A percentile compares a stretch with the other conserved stretches of the same genome.
These are phyloP conservation scores for Scenedesmus sp. DNA, from an alignment of 163 green algal species.

Conservation along the genomic window DNA sequence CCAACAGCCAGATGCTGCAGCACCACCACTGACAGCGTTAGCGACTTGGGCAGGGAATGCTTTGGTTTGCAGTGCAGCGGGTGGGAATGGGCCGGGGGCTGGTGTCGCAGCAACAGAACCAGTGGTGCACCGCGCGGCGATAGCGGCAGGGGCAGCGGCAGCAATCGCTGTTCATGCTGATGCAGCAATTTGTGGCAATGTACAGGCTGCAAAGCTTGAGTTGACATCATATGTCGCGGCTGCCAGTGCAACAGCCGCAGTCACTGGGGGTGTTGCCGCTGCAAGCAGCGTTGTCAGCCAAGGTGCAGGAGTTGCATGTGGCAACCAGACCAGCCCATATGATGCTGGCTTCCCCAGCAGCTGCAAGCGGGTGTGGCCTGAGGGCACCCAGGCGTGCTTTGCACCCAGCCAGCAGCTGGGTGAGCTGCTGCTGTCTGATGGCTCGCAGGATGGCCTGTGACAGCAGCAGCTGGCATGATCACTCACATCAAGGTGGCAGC, in stretches of 20 bases:
- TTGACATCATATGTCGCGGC: background rate
- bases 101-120: background rate
- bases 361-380: background rate
- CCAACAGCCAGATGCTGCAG: background rate
- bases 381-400: background rate
- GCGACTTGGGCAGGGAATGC: background rate
- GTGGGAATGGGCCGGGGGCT: background rate
- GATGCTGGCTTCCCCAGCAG: background rate
- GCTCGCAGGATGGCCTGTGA: background rate
- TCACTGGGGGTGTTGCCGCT: background rate
- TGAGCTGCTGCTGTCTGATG: slow-evolving; percentile 4
- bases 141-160: too few species aligned
- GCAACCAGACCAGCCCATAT: background rate
- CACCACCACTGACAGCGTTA: background rate
- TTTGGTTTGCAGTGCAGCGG: background rate
- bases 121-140: too few species aligned
- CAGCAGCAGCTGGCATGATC: background rate
- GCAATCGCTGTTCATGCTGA: background rate
- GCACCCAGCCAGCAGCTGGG: background rate
- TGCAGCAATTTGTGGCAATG: background rate
- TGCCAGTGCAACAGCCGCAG: background rate
- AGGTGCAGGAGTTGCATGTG: background rate
- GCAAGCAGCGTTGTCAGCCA: background rate
- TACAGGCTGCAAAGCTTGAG: background rate
- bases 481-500: too few species aligned